Base-by-base conservation (phyloP, 345 rosid genomes). In the Dovyalis caffra region DNA sequence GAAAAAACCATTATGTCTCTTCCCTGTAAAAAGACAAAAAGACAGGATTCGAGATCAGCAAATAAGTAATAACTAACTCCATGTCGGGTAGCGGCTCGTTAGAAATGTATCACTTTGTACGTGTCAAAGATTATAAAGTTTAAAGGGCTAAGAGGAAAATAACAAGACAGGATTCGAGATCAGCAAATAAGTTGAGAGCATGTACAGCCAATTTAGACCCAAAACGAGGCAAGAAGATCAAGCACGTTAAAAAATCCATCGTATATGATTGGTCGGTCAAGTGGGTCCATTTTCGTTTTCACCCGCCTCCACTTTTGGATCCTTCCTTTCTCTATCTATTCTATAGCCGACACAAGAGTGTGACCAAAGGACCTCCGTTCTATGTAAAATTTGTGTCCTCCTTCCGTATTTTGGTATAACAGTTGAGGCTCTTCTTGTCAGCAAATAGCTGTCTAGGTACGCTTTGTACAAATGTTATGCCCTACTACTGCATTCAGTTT, bases 241-340 rank as follows among this genome's bases (percentile, higher is more conserved):
- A 1, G 20, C 47, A 9, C 29, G 1, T 43, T 34, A 23, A 68
- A 20, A 67, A 68, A 15, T 5, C 5, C 20, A 23, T 5, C 47
- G 31, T 34, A 34, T 47, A 43, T 26, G 45, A 64, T 63, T 32
- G 64, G 76, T 73, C 47, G 76, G 69, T 60, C 29, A 51, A 73
- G 49, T 33, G 34, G 60, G 47, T 43, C 60, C 65, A 47, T 0
- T 20, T n/a, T 34, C 8, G 37, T 25, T 32, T 47, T 6, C 23
- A 25, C 61, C 32, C 11, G 5, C 29, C 6, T 12, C 2, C 34
- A 11, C 8, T 8, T 11, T 1, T 10, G 12, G 9, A 26, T 4
- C 23, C 66, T 45, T 49, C 51, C 51, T 25, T n/a, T 49, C 18
- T 43, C 3, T 12, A 12, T 5, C 47, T 43, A 11, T 8, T 33